These are phyloP conservation scores for Catunica adiposa DNA, from an alignment of 2,329 filamentous ascomycete species.

Conservation along the genomic window DNA sequence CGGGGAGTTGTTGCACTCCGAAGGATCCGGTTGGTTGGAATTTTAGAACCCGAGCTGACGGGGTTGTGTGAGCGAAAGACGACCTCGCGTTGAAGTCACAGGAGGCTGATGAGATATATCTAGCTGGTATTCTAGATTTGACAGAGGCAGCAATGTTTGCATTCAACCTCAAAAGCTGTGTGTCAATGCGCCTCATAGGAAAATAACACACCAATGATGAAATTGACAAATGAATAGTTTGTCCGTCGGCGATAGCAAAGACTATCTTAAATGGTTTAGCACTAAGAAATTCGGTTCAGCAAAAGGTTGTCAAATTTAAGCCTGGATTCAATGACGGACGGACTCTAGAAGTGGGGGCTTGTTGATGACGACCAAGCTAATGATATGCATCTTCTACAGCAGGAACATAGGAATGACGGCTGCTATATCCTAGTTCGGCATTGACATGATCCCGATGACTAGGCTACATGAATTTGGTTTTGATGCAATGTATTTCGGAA, in stretches of 20 bases:
- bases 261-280: no score
- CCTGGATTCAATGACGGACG: no score
- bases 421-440: no score
- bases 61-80: not conserved
- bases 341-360: no score
- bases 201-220: not conserved
- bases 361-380: no score
- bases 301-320: no score
- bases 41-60: constrained; percentile 1
- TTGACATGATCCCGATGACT: no score
- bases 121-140: not conserved
- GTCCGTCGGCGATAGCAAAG: not conserved
- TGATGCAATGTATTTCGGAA: no score
- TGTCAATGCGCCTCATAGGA: constrained; percentile 8
- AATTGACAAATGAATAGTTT: not conserved
- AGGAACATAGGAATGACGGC: no score
- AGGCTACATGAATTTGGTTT: no score
- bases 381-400: no score
- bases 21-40: not conserved
- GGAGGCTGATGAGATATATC: not conserved
- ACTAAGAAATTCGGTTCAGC: no score
- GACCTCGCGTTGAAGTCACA: not conserved
- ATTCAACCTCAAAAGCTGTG: not conserved
- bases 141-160: constrained; percentile 9
- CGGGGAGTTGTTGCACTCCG: not conserved